phyloP scores from a whole-genome alignment of 345 rosid genomes.

The Melaleuca quinquenervia region DNA sequence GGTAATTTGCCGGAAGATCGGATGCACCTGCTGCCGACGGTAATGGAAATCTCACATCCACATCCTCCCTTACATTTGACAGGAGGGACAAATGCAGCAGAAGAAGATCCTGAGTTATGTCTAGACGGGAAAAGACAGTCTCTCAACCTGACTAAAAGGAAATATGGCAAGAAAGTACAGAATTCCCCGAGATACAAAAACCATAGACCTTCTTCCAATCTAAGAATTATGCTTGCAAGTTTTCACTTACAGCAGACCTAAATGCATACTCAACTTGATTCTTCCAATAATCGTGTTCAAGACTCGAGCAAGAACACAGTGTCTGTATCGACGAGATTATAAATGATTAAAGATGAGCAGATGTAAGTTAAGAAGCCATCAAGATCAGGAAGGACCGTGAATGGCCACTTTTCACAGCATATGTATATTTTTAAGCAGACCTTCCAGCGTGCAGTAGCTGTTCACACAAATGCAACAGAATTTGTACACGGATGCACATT shows the following conservation, averaged over 20 bases:
- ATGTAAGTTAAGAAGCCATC: background rate
- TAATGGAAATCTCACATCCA: constrained; percentile 54
- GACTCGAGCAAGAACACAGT: background rate
- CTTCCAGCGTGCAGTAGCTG: background rate
- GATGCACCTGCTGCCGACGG: constrained; percentile 8
- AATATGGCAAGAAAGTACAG: background rate
- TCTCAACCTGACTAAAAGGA: constrained; percentile 17
- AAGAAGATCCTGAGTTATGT: background rate
- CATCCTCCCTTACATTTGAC: constrained; percentile 33
- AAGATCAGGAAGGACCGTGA: background rate
- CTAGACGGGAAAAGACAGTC: background rate
- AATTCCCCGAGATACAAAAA: background rate
- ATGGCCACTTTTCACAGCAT: background rate
- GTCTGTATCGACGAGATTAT: background rate
- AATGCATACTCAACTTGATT: background rate
- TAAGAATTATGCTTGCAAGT: background rate
- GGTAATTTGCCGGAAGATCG: constrained; percentile 12
- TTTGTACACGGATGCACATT: background rate
- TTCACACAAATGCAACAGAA: background rate
- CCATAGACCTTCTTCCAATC: background rate
- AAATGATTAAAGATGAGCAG: background rate
- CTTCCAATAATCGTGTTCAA: background rate
- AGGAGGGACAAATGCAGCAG: background rate
- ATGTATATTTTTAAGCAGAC: background rate
- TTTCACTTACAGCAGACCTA: background rate